A percentile compares a stretch with the other conserved stretches of the same genome.
Evolutionary conservation across 441 rosid species (phyloP).

Genomic region (Brassica balearica): DNA sequence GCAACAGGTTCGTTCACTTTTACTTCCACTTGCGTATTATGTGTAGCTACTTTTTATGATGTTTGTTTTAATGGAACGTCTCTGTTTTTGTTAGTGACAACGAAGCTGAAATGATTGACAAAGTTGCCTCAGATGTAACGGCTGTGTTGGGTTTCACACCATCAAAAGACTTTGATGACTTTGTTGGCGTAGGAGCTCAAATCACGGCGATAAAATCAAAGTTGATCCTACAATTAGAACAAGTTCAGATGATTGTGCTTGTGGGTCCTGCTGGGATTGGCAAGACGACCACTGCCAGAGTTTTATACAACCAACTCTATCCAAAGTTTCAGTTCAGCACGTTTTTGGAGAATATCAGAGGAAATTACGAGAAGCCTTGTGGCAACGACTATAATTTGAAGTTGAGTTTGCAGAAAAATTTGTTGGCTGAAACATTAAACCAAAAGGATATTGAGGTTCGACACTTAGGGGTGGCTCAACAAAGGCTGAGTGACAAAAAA

Average conservation of each 20-base stretch:
- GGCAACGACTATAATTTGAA: too few species aligned
- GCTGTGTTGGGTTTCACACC: not conserved
- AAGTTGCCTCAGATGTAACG: not conserved
- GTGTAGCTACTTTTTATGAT: too few species aligned
- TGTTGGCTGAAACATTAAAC: too few species aligned
- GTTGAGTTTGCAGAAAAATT: too few species aligned
- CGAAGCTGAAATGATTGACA: not conserved
- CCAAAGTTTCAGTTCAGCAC: too few species aligned
- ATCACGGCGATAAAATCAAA: not conserved
- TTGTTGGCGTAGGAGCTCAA: not conserved
- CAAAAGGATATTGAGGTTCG: too few species aligned
- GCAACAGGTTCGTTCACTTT: not conserved
- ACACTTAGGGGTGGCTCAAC: too few species aligned
- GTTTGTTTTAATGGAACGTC: not conserved
- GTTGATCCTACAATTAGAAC: not conserved
- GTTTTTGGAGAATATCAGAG: too few species aligned
- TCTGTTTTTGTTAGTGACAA: not conserved
- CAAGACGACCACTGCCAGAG: too few species aligned
- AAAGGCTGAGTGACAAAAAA: too few species aligned
- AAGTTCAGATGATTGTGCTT: conserved; percentile 21
- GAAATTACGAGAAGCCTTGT: too few species aligned
- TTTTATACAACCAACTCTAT: too few species aligned
- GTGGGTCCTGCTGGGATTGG: conserved; percentile 24
- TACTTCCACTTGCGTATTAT: not conserved
- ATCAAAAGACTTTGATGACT: not conserved